These are phyloP conservation scores for Diphasiastrum complanatum DNA, from an alignment of 83 land plant genomes.

Conservation along the genomic window DNA sequence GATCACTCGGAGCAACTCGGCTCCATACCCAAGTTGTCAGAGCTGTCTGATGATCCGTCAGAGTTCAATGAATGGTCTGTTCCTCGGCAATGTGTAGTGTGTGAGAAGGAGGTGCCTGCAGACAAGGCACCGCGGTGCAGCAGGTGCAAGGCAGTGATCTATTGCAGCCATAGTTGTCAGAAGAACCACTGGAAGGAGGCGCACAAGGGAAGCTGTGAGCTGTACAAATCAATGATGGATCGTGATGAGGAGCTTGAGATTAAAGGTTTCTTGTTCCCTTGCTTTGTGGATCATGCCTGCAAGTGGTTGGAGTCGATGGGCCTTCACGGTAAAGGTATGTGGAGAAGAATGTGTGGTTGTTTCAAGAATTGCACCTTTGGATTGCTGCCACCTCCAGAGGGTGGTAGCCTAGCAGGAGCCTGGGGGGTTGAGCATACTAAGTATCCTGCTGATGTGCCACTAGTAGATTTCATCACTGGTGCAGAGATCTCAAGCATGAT, in stretches of 20 bases:
- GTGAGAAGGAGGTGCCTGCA: constrained; percentile 43
- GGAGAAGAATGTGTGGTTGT: constrained; percentile 58
- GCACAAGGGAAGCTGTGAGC: constrained; percentile 57
- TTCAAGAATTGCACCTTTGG: constrained; percentile 49
- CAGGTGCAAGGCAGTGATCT: constrained; percentile 56
- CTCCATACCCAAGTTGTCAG: constrained; percentile 12
- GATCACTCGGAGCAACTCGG: constrained; percentile 23
- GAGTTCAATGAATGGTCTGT: constrained; percentile 16
- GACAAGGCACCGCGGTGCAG: constrained; percentile 54
- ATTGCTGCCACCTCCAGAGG: constrained; percentile 31
- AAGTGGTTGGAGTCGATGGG: constrained; percentile 59
- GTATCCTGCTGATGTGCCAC: constrained; percentile 46
- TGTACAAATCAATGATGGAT: constrained; percentile 70
- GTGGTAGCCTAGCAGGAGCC: constrained; percentile 39
- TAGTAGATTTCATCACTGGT: constrained; percentile 16
- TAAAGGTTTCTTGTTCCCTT: constrained; percentile 51
- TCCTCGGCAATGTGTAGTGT: constrained; percentile 47
- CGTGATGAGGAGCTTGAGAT: constrained; percentile 61
- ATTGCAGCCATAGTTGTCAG: constrained; percentile 56
- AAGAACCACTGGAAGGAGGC: constrained; percentile 73
- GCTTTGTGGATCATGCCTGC: constrained; percentile 47
- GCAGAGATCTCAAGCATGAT: constrained; percentile 23
- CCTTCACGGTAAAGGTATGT: constrained; percentile 63
- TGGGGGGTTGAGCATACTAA: constrained; percentile 45
- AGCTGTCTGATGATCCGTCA: constrained; percentile 15